phyloP scores from a whole-genome alignment of 2,329 filamentous ascomycete genomes.

The Waltergamsia citrina region DNA sequence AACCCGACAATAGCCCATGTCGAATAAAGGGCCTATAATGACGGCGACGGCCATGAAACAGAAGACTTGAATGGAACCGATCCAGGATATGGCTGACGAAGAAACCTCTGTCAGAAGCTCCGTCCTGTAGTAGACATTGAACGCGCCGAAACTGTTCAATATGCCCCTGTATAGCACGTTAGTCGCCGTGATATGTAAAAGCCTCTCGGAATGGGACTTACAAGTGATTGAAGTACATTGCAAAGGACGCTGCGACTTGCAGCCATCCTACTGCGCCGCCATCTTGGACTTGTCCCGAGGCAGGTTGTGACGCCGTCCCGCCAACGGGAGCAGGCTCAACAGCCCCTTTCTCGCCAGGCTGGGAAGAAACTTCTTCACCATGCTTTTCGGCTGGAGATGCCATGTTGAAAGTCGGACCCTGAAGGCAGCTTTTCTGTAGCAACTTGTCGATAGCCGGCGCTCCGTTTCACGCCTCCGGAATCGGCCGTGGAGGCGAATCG shows the following conservation, averaged over 20 bases:
- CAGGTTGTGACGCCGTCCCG: neutral
- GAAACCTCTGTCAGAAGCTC: conserved; percentile 18
- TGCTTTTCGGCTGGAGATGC: too few species aligned
- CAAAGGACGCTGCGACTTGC: conserved; percentile 4
- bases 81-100: conserved; percentile 33
- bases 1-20: conserved; percentile 28
- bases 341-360: neutral
- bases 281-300: neutral
- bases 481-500: too few species aligned
- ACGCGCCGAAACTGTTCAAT: conserved; percentile 35
- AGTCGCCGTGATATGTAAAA: neutral
- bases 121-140: conserved; percentile 32
- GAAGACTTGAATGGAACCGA: conserved; percentile 30
- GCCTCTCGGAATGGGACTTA: neutral
- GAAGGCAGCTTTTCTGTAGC: too few species aligned
- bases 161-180: conserved; percentile 15
- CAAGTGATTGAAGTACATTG: conserved; percentile 5
- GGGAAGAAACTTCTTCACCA: neutral
- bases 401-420: too few species aligned
- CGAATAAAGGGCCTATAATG: conserved; percentile 29
- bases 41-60: conserved; percentile 29
- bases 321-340: neutral
- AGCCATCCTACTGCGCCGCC: conserved; percentile 4
- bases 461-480: too few species aligned
- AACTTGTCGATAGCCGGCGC: too few species aligned